Conservation (phyloP, 768 basidiomycete genomes). For the Psilocybe subaeruginosa region DNA sequence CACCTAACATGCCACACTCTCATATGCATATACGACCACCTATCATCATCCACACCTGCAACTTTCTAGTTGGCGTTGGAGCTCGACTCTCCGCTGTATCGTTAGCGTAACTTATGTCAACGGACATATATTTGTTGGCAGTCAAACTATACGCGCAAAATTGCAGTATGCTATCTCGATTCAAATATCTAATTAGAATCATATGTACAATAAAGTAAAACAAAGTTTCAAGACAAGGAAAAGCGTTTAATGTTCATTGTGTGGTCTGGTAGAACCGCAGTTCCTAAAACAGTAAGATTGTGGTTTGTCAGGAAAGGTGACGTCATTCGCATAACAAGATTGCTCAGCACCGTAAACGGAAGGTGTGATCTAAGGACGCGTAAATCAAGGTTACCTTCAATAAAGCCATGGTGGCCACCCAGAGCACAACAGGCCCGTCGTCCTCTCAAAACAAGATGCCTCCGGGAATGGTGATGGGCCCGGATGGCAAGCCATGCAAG, state of each 20-base stretch:
- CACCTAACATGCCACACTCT: not conserved
- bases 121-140: not conserved
- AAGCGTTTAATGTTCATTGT: not conserved
- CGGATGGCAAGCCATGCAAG: slow-evolving; percentile 96
- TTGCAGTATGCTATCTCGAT: not conserved
- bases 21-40: not conserved
- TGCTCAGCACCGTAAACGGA: not conserved
- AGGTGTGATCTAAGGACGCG: no score
- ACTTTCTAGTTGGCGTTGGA: not conserved
- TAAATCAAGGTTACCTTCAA: no score
- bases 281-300: no score
- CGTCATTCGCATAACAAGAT: no score
- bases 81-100: not conserved
- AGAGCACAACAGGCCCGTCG: not conserved
- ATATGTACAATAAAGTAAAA: not conserved
- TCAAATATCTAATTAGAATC: not conserved
- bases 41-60: not conserved
- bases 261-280: no score
- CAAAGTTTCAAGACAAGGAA: not conserved
- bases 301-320: no score
- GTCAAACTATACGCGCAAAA: not conserved
- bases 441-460: slow-evolving; percentile 40
- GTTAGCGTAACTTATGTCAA: not conserved
- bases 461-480: slow-evolving; percentile 86
- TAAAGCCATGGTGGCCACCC: not conserved